Conservation (phyloP, 805 yeast species). For the Candida fluviatilis region DNA sequence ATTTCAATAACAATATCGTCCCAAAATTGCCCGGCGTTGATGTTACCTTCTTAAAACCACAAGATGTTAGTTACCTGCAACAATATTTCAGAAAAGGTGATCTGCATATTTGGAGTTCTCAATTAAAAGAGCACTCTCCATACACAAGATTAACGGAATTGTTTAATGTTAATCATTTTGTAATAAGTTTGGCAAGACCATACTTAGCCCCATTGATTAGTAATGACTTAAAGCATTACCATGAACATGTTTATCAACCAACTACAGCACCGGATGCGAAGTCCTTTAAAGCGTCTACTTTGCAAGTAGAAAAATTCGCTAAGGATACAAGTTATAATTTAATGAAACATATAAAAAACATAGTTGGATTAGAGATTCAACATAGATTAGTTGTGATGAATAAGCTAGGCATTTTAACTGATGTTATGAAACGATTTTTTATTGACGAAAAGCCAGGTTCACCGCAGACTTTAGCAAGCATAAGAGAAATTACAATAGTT, state of each 20-base stretch:
- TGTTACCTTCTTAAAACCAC: constrained; percentile 39
- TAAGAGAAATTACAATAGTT: constrained; percentile 81
- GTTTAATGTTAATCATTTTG: constrained; percentile 90
- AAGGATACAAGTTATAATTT: constrained; percentile 31
- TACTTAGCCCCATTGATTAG: constrained; percentile 86
- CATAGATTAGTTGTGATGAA: constrained; percentile 81
- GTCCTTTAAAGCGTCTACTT: constrained; percentile 1
- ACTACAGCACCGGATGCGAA: constrained; percentile 4
- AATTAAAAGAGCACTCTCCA: constrained; percentile 46
- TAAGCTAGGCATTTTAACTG: constrained; percentile 69
- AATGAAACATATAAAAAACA: constrained; percentile 41
- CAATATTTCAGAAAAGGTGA: constrained; percentile 29
- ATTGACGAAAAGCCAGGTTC: constrained; percentile 78
- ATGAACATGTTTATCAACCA: constrained; percentile 16
- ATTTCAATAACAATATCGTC: constrained; percentile 56
- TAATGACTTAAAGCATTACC: constrained; percentile 74
- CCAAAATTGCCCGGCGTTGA: constrained; percentile 42
- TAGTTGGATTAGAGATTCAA: constrained; percentile 72
- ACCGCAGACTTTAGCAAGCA: constrained; percentile 58
- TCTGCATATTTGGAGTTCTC: constrained; percentile 11
- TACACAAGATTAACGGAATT: constrained; percentile 86
- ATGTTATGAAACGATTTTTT: constrained; percentile 66
- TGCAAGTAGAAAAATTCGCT: constrained; percentile 22
- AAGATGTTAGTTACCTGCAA: constrained; percentile 44
- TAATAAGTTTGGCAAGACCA: constrained; percentile 89